Conservation (phyloP, 2,329 filamentous ascomycete species). For the Diaporthe ampelina region DNA sequence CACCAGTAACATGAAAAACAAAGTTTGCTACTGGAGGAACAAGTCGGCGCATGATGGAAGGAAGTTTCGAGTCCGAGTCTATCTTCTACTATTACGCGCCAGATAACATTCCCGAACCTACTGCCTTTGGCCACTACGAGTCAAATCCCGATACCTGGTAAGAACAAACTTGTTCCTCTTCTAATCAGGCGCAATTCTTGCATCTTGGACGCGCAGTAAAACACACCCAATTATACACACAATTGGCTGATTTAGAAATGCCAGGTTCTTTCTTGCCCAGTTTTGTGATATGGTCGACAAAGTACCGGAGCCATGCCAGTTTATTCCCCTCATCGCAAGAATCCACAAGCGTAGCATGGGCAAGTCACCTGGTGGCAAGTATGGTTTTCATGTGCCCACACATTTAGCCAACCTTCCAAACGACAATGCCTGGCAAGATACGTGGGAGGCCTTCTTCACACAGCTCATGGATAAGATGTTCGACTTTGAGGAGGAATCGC, state of each 20-base stretch:
- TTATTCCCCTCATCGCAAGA: not conserved
- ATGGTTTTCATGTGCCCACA: not conserved
- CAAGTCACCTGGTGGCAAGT: not conserved
- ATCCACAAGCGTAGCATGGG: not conserved
- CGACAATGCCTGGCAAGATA: not conserved
- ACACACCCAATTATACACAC: too few species aligned
- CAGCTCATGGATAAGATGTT: not conserved
- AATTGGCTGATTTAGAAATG: not conserved
- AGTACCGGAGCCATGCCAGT: not conserved
- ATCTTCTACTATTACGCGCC: not conserved
- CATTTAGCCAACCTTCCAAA: not conserved
- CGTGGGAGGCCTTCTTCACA: not conserved
- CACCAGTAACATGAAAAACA: not conserved
- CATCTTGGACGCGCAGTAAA: too few species aligned
- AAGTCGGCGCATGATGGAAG: not conserved
- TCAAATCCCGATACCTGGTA: not conserved
- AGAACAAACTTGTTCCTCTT: not conserved
- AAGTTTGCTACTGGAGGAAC: not conserved
- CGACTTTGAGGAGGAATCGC: not conserved
- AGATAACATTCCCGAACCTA: not conserved
- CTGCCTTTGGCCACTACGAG: not conserved
- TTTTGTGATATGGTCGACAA: not conserved
- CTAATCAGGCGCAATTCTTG: too few species aligned
- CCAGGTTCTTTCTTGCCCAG: not conserved
- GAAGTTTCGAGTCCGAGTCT: not conserved